Evolutionary conservation across 345 rosid genomes (phyloP).

Genomic region (Excoecaria cochinchinensis): DNA sequence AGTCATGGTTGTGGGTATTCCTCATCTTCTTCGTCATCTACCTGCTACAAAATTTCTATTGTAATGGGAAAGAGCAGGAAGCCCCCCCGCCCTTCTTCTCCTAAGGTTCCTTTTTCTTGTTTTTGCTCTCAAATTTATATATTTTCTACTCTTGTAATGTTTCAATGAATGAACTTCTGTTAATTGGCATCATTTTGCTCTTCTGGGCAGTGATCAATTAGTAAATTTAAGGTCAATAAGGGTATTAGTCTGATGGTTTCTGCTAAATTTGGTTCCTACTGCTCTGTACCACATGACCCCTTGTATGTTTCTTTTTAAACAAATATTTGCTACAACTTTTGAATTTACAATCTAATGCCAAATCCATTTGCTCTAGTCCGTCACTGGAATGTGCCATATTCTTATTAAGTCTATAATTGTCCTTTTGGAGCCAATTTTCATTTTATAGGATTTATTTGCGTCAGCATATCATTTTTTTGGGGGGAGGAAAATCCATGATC

Average conservation of each 20-base stretch:
- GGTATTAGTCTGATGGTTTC: background rate
- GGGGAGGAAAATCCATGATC: no score
- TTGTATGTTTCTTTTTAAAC: no score
- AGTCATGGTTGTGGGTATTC: conserved; percentile 5
- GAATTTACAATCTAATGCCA: no score
- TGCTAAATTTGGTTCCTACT: no score
- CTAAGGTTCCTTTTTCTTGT: conserved; percentile 36
- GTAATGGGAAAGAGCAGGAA: conserved; percentile 52
- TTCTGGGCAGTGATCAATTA: background rate
- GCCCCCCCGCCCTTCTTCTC: conserved; percentile 34
- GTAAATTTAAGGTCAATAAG: background rate
- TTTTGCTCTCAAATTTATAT: background rate
- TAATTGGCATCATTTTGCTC: background rate
- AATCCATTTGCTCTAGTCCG: no score
- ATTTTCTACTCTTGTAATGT: background rate
- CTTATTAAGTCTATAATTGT: no score
- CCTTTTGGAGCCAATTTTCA: no score
- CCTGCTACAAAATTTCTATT: conserved; percentile 23
- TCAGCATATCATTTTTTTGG: no score
- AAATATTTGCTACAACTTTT: no score
- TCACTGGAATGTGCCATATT: no score
- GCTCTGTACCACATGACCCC: no score
- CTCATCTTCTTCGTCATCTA: background rate
- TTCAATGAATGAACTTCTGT: background rate
- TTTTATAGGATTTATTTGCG: no score